Evolutionary conservation across 1,284 basidiomycete species (phyloP).

Genomic region (Fomes fomentarius): DNA sequence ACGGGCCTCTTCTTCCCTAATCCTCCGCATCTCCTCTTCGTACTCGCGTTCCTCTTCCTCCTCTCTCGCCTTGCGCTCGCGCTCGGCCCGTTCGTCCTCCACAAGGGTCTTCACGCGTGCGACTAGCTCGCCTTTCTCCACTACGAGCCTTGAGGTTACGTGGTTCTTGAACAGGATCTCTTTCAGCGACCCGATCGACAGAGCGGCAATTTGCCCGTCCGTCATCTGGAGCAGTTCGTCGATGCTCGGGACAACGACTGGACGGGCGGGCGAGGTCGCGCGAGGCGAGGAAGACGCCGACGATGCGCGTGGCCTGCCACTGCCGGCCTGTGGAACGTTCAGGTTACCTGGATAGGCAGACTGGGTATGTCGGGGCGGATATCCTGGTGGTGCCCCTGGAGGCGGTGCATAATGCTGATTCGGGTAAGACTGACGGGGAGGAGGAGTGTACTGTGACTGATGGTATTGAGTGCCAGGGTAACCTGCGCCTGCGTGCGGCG

Average conservation of each 20-base stretch:
- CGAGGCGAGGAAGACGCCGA: constrained; percentile 35
- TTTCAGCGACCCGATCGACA: constrained; percentile 74
- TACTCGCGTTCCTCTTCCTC: constrained; percentile 49
- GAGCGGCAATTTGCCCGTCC: constrained; percentile 52
- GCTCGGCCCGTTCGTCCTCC: constrained; percentile 64
- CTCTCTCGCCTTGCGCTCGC: constrained; percentile 47
- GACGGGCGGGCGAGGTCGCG: constrained; percentile 28
- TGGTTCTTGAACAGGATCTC: constrained; percentile 76
- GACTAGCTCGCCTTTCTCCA: constrained; percentile 80
- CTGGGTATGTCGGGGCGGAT: constrained; percentile 15
- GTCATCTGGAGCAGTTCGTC: constrained; percentile 69
- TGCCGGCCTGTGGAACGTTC: constrained; percentile 32
- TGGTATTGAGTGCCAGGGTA: constrained; percentile 33
- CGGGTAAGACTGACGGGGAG: constrained; percentile 9
- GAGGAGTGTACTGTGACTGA: constrained; percentile 11
- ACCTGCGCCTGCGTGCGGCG: constrained; percentile 37
- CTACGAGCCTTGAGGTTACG: constrained; percentile 59
- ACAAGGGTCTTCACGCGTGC: constrained; percentile 66
- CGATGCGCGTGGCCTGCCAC: constrained; percentile 40
- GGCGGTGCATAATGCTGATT: constrained; percentile 14
- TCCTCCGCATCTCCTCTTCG: constrained; percentile 38
- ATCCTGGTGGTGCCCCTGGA: constrained; percentile 18
- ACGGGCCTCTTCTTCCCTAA: constrained; percentile 38
- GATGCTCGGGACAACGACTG: constrained; percentile 49
- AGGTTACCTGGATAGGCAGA: constrained; percentile 20